These are phyloP conservation scores for Teratosphaeria nubilosa DNA, from an alignment of 2,329 filamentous ascomycete species.

Conservation along the genomic window DNA sequence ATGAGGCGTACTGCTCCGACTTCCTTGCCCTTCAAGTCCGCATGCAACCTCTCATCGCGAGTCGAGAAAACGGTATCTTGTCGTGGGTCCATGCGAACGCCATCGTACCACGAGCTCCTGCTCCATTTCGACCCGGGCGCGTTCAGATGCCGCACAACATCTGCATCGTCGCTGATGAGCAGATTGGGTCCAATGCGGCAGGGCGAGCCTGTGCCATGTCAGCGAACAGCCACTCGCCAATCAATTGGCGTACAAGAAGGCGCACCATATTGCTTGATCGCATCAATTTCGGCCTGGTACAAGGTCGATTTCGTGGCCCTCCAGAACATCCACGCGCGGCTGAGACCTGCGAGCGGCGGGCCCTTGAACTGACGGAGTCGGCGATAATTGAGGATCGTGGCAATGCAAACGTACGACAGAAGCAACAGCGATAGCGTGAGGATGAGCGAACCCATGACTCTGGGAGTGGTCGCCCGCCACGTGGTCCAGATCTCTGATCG, in stretches of 20 bases:
- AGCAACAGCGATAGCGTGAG: not conserved
- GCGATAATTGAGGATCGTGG: constrained; percentile 14
- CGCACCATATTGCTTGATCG: constrained; percentile 19
- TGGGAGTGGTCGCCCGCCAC: not conserved
- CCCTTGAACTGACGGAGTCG: constrained; percentile 19
- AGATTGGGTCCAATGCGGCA: constrained; percentile 40
- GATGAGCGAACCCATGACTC: not conserved
- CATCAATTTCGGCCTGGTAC: constrained; percentile 12
- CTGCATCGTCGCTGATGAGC: constrained; percentile 40
- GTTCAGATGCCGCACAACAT: constrained; percentile 37
- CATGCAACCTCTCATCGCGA: constrained; percentile 40
- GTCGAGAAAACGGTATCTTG: constrained; percentile 46
- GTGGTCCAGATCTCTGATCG: not conserved
- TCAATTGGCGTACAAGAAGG: not conserved
- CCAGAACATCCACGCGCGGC: constrained; percentile 20
- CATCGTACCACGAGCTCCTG: constrained; percentile 37
- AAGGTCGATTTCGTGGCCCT: constrained; percentile 13
- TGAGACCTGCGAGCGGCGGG: constrained; percentile 14
- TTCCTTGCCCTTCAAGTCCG: constrained; percentile 33
- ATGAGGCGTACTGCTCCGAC: not conserved
- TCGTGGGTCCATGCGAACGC: constrained; percentile 43
- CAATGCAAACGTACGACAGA: constrained; percentile 10
- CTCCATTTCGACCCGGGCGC: constrained; percentile 24
- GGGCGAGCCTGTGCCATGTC: constrained; percentile 25
- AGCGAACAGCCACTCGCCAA: constrained; percentile 1